phyloP scores from a whole-genome alignment of 106 monocot species.

The Dactylorhiza incarnata region DNA sequence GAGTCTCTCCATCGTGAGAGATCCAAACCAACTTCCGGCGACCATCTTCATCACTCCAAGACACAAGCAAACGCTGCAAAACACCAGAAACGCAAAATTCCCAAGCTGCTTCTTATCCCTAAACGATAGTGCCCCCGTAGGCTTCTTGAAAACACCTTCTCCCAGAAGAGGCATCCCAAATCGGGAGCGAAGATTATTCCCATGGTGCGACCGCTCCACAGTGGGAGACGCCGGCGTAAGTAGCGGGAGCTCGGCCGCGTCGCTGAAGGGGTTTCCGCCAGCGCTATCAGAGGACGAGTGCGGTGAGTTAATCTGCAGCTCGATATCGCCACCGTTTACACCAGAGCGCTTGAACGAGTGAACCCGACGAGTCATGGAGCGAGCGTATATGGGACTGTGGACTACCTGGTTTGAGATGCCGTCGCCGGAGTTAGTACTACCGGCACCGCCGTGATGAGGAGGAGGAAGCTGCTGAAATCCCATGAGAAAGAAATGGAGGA shows the following conservation, averaged over 20 bases:
- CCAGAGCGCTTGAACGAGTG: constrained; percentile 53
- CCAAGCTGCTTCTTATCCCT: constrained; percentile 44
- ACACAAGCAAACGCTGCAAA: constrained; percentile 61
- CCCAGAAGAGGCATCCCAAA: constrained; percentile 23
- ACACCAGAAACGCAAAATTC: constrained; percentile 60
- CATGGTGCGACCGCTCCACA: constrained; percentile 10
- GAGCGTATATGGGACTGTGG: constrained; percentile 41
- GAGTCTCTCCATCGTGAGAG: background rate
- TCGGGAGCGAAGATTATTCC: constrained; percentile 34
- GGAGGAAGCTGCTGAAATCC: constrained; percentile 30
- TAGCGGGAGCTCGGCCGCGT: constrained; percentile 1
- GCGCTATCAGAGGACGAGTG: constrained; percentile 18
- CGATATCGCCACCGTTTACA: constrained; percentile 28
- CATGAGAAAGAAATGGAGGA: constrained; percentile 10
- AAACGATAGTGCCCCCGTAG: constrained; percentile 18
- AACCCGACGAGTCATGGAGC: constrained; percentile 53
- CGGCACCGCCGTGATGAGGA: constrained; percentile 12
- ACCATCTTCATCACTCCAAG: constrained; percentile 63
- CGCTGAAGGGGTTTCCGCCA: constrained; percentile 5
- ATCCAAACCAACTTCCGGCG: constrained; percentile 39
- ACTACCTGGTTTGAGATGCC: constrained; percentile 15
- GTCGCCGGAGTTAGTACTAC: constrained; percentile 9
- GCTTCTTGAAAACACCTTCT: constrained; percentile 36
- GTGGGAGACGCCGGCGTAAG: constrained; percentile 1
- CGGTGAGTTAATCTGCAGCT: constrained; percentile 73